These are phyloP conservation scores for Avena insularis DNA, from an alignment of 176 grass and related monocot species.

Conservation along the genomic window DNA sequence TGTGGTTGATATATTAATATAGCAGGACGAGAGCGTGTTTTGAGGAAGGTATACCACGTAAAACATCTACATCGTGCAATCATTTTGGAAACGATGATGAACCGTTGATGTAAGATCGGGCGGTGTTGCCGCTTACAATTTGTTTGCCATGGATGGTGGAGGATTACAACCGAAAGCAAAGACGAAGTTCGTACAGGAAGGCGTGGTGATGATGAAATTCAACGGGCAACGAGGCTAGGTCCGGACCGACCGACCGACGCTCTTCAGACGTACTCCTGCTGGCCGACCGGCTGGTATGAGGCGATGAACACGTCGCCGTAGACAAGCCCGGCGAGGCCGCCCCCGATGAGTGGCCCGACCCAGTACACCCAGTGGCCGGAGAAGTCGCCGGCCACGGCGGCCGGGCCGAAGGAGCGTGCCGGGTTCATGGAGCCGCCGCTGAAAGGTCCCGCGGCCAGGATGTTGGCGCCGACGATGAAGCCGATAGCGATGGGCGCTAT, in stretches of 20 bases:
- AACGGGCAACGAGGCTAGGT: background rate
- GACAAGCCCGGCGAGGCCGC: conserved; percentile 77
- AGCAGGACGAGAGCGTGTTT: too few species aligned
- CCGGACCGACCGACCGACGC: background rate
- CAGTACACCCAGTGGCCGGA: conserved; percentile 94
- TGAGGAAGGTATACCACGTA: too few species aligned
- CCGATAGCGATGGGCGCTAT: conserved; percentile 86
- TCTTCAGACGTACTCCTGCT: conserved; percentile 61
- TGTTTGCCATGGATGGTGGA: background rate
- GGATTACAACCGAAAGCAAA: background rate
- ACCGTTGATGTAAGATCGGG: conserved; percentile 10
- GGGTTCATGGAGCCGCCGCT: conserved; percentile 97
- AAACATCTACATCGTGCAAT: background rate
- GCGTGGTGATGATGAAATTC: conserved; percentile 4
- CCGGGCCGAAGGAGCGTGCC: conserved; percentile 81
- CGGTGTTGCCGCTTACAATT: conserved; percentile 14
- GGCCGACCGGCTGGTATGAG: conserved; percentile 66
- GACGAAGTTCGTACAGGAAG: conserved; percentile 10
- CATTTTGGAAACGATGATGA: background rate
- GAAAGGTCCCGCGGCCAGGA: conserved; percentile 79
- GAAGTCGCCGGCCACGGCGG: conserved; percentile 76
- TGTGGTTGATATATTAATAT: too few species aligned
- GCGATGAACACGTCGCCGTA: conserved; percentile 83
- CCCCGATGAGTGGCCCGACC: conserved; percentile 82
- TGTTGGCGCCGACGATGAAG: conserved; percentile 95